Percentiles rank a stretch among this genome's conserved stretches.
Conservation (phyloP, 2,329 filamentous ascomycete genomes). For the Thermoascus crustaceus region DNA sequence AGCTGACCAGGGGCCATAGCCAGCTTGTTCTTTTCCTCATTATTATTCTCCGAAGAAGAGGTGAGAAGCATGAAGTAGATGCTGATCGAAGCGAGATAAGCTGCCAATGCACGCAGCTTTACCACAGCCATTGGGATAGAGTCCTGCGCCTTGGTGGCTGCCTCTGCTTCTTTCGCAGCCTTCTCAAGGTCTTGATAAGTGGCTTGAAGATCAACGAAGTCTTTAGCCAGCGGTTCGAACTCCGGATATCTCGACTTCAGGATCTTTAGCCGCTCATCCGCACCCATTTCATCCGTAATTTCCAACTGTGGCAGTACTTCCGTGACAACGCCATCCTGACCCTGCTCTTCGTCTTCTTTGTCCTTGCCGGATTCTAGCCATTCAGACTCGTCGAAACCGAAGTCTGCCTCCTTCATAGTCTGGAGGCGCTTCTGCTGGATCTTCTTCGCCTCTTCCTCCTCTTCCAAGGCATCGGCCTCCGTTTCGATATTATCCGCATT, state of each 20-base stretch:
- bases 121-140: slow-evolving; percentile 51
- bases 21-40: slow-evolving; percentile 43
- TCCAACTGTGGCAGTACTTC: slow-evolving; percentile 80
- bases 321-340: slow-evolving; percentile 56
- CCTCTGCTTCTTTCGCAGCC: slow-evolving; percentile 51
- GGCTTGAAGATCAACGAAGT: slow-evolving; percentile 64
- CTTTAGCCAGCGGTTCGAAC: slow-evolving; percentile 75
- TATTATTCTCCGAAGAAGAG: slow-evolving; percentile 64
- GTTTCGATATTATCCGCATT: slow-evolving; percentile 70
- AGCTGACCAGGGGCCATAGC: slow-evolving; percentile 69
- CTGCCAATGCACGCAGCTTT: slow-evolving; percentile 72
- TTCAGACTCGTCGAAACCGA: slow-evolving; percentile 82
- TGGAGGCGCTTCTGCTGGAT: slow-evolving; percentile 86
- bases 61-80: slow-evolving; percentile 96
- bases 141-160: slow-evolving; percentile 24
- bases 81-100: slow-evolving; percentile 76
- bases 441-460: slow-evolving; percentile 81
- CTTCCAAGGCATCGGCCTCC: slow-evolving; percentile 70
- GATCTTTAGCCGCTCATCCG: slow-evolving; percentile 66
- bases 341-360: slow-evolving; percentile 38
- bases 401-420: slow-evolving; percentile 84
- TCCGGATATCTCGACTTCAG: slow-evolving; percentile 81
- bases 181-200: slow-evolving; percentile 51
- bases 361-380: slow-evolving; percentile 58
- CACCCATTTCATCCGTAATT: slow-evolving; percentile 68